Evolutionary conservation across 768 basidiomycete species (phyloP).

Genomic region (Suillus decipiens): DNA sequence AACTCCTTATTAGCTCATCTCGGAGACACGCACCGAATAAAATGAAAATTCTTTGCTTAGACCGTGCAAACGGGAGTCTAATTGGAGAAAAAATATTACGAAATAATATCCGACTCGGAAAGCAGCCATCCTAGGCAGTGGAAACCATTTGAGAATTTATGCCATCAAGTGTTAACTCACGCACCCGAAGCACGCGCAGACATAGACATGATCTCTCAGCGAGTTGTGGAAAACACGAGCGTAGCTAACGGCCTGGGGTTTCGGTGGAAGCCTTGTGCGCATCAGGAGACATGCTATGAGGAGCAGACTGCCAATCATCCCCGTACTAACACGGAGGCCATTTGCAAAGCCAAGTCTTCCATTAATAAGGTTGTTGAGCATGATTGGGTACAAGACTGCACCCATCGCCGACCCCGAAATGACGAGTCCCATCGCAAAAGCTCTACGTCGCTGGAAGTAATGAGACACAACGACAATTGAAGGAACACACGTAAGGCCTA

Average conservation of each 20-base stretch:
- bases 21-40: constrained; percentile 45
- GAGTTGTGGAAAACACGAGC: constrained; percentile 20
- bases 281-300: constrained; percentile 35
- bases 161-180: constrained; percentile 4
- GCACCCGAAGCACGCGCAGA: constrained; percentile 28
- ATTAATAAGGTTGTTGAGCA: constrained; percentile 30
- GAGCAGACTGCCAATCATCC: constrained; percentile 39
- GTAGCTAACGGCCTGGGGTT: constrained; percentile 17
- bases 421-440: constrained; percentile 46
- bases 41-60: constrained; percentile 51
- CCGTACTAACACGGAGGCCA: constrained; percentile 48
- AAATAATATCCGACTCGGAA: constrained; percentile 45
- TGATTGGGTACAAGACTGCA: constrained; percentile 23
- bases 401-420: constrained; percentile 40
- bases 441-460: constrained; percentile 42
- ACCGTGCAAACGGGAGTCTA: constrained; percentile 52
- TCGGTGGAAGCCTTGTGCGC: constrained; percentile 40
- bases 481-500: constrained; percentile 49
- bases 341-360: constrained; percentile 37
- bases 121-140: constrained; percentile 15
- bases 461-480: constrained; percentile 44
- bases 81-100: constrained; percentile 58
- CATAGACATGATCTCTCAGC: constrained; percentile 23
- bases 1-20: constrained; percentile 2
- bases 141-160: constrained; percentile 4